A percentile compares a stretch with the other conserved stretches of the same genome.
Conservation (phyloP, 1,284 basidiomycete genomes). For the Cryptococcus jaspeensis region DNA sequence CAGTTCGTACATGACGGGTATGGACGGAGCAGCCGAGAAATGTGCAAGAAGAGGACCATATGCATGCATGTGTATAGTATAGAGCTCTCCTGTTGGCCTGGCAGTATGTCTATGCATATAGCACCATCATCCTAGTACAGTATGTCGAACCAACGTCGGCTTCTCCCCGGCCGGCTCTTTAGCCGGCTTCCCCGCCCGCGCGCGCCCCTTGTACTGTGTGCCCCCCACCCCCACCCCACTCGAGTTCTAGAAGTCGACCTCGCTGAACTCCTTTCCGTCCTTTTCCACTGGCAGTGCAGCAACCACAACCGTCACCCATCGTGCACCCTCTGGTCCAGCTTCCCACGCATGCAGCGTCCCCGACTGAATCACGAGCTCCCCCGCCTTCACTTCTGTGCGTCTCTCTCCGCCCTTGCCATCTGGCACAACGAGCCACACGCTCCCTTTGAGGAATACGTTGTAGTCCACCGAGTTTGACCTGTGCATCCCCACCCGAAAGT, state of each 20-base stretch:
- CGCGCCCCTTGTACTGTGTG: background rate
- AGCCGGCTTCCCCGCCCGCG: background rate
- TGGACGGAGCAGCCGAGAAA: too few relatives aligned
- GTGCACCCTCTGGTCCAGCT: slow-evolving; percentile 42
- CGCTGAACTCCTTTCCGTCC: slow-evolving; percentile 30
- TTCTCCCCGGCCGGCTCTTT: background rate
- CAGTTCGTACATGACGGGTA: too few relatives aligned
- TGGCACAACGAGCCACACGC: slow-evolving; percentile 36
- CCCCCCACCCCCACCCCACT: background rate
- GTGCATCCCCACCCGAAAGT: slow-evolving; percentile 38
- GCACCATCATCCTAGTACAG: too few relatives aligned
- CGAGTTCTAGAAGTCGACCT: slow-evolving; percentile 32
- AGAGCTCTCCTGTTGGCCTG: too few relatives aligned
- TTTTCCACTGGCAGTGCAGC: slow-evolving; percentile 38
- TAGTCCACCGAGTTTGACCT: slow-evolving; percentile 46
- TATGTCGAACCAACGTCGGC: too few relatives aligned
- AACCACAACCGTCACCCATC: slow-evolving; percentile 45
- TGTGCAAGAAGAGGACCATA: too few relatives aligned
- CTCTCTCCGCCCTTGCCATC: slow-evolving; percentile 26
- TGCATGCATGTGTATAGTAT: too few relatives aligned
- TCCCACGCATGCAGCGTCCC: slow-evolving; percentile 51
- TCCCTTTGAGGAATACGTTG: slow-evolving; percentile 42
- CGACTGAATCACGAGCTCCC: slow-evolving; percentile 47
- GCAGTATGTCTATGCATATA: too few relatives aligned
- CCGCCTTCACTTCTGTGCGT: slow-evolving; percentile 35